Evolutionary conservation across 179 eudicot species (phyloP), one percentile per base, ranked within the genome.

Genomic region (Beta macrorhiza): DNA sequence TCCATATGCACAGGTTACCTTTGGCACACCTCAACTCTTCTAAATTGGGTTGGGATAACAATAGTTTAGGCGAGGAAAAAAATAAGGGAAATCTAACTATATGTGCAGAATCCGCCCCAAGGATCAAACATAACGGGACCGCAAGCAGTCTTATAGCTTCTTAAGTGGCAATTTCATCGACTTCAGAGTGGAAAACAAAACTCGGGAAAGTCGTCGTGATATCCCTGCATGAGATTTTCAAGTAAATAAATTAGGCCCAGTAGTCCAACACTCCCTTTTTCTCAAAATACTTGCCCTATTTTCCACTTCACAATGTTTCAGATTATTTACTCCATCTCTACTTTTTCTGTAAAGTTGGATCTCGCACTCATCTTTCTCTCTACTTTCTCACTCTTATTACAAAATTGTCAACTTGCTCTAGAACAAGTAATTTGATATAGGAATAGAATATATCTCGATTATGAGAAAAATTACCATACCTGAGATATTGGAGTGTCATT

Each of bases 401-500:
- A 37, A 37, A 1, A 0, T 1, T 37, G 42, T 37, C 3, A 37
- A 37, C 42, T 37, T 37, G 42, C 42, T 37, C 42, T 37, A 37
- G 42, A 37, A 37, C 42, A 37, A 37, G 42, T 37, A 37, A 37
- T 37, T 37, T 37, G 42, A 37, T 3, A 37, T 2, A 37, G 42
- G 42, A 37, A 3, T 69, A 17, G 47, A 20, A 20, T 13, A 12
- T 0, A 25, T 19, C 4, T 29, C 5, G 15, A 42, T 59, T 17
- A 19, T 12, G 17, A 77, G 29, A 72, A 11, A 49, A 14, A 67
- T 3, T 51, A 25, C 12, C 8, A 1, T 89, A 95, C 99, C 99
- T 91, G 75, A 95, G 85, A 82, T 95, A 95, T 69, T 93, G 96
- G 62, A 95, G 94, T 15, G 98, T 95, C 99, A 95, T 95, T 72